Evolutionary conservation across 352 stramenopile species (phyloP).

Genomic region (Hyphochytrium catenoides): DNA sequence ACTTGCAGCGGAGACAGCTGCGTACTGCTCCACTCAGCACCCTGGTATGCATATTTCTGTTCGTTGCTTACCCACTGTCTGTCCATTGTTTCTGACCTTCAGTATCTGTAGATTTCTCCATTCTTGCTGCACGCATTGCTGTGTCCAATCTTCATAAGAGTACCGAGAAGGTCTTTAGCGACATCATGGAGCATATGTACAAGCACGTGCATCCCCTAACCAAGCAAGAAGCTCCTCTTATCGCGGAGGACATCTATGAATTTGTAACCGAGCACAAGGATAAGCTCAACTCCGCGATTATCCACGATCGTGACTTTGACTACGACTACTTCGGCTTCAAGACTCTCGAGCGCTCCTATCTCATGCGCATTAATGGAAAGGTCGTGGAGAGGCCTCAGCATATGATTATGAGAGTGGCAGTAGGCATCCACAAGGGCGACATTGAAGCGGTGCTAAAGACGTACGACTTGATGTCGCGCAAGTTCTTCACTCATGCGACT

Average conservation of each 20-base stretch:
- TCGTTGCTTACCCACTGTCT: too few species aligned
- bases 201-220: conserved; percentile 91
- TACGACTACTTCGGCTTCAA: conserved; percentile 99
- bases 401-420: conserved; percentile 92
- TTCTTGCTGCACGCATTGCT: conserved; percentile 90
- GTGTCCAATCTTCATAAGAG: conserved; percentile 99
- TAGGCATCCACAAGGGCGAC: conserved; percentile 93
- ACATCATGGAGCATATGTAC: conserved; percentile 79
- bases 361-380: conserved; percentile 82
- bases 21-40: conserved; percentile 89
- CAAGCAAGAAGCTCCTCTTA: conserved; percentile 61
- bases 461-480: conserved; percentile 92
- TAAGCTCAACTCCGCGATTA: conserved; percentile 82
- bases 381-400: conserved; percentile 94
- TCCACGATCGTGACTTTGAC: conserved; percentile 94
- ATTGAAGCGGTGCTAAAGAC: conserved; percentile 81
- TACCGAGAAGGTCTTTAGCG: conserved; percentile 83
- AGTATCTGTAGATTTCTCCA: conserved; percentile 98
- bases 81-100: too few species aligned
- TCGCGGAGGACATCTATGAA: conserved; percentile 82
- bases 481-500: conserved; percentile 95
- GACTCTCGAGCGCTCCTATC: conserved; percentile 89
- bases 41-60: too few species aligned
- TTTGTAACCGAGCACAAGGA: conserved; percentile 88
- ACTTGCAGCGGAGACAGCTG: conserved; percentile 89